Conservation (phyloP, 148 eudicot genomes). For the Amaranthus hypochondriacus region DNA sequence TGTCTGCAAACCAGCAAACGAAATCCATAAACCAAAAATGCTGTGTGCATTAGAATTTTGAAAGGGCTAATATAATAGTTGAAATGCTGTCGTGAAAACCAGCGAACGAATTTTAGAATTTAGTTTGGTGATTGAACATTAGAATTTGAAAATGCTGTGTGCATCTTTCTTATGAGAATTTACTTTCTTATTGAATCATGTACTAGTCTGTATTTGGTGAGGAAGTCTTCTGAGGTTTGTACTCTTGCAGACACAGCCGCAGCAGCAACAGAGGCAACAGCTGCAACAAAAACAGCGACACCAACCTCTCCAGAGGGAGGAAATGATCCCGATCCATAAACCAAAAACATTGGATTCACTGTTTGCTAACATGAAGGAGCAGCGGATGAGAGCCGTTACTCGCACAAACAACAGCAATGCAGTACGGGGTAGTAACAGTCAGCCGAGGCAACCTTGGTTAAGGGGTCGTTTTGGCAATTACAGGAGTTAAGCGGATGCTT, state of each 20-base stretch:
- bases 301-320: conserved; percentile 22
- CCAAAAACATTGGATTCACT: conserved; percentile 82
- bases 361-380: conserved; percentile 93
- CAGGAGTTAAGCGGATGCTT: conserved; percentile 17
- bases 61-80: too few relatives aligned
- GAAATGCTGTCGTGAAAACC: too few relatives aligned
- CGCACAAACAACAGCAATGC: conserved; percentile 36
- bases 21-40: too few relatives aligned
- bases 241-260: conserved; percentile 9
- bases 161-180: neutral
- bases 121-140: neutral
- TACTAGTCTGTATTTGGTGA: neutral
- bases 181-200: neutral
- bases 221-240: neutral
- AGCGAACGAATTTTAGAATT: neutral
- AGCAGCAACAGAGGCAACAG: conserved; percentile 8
- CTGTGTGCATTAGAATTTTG: too few relatives aligned
- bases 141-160: neutral
- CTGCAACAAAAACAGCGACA: conserved; percentile 28
- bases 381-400: conserved; percentile 59
- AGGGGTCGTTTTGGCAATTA: conserved; percentile 52
- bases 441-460: conserved; percentile 56
- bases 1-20: too few relatives aligned
- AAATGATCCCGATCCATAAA: conserved; percentile 34
- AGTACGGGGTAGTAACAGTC: conserved; percentile 36